Evolutionary conservation across 306 rosid species (phyloP).

Genomic region (Spatholobus suberectus): DNA sequence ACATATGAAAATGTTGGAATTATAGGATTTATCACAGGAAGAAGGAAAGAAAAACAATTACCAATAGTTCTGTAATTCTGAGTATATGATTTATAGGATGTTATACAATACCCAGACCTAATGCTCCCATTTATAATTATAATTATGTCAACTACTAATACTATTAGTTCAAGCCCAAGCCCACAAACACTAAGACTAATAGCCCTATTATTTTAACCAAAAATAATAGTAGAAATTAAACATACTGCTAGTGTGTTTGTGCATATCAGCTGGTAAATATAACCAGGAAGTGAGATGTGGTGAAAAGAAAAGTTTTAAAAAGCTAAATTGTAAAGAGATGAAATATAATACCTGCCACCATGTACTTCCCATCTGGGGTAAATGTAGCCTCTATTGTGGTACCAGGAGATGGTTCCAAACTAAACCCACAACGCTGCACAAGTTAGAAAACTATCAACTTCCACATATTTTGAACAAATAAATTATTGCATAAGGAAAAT

Average conservation of each 20-base stretch:
- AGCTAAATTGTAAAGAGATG: conserved; percentile 22
- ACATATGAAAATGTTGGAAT: not conserved
- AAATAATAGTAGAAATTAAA: not conserved
- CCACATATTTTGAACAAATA: conserved; percentile 3
- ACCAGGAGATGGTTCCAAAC: conserved; percentile 88
- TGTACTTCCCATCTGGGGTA: conserved; percentile 93
- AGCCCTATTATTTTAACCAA: not conserved
- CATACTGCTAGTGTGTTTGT: conserved; percentile 1
- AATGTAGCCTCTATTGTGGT: conserved; percentile 86
- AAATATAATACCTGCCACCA: conserved; percentile 74
- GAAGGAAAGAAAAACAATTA: not conserved
- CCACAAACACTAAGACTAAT: not conserved
- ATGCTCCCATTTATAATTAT: not conserved
- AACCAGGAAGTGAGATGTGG: conserved; percentile 10
- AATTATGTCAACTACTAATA: not conserved
- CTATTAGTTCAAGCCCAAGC: not conserved
- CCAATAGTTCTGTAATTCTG: not conserved
- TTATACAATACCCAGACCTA: not conserved
- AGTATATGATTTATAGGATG: not conserved
- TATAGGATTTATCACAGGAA: not conserved
- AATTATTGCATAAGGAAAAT: conserved; percentile 1
- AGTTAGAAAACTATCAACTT: conserved; percentile 33
- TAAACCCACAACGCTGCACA: conserved; percentile 92
- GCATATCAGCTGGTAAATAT: conserved; percentile 7
- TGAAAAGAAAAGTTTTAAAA: not conserved